Evolutionary conservation across 331 rosid species (phyloP).

Genomic region (Telfairia occidentalis): DNA sequence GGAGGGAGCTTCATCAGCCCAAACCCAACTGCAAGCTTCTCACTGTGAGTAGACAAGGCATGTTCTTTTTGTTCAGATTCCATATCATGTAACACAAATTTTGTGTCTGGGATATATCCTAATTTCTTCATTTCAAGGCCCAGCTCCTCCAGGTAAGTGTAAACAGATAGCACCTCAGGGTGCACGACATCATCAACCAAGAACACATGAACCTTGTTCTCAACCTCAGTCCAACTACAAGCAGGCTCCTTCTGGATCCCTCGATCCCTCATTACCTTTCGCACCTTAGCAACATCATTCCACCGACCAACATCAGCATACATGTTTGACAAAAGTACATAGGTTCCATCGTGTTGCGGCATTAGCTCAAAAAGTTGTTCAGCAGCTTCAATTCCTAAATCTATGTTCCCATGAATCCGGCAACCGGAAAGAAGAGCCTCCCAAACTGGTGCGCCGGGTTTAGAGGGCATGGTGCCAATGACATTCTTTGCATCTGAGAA

Average conservation of each 20-base stretch:
- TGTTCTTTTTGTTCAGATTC: slow-evolving; percentile 12
- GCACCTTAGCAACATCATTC: slow-evolving; percentile 18
- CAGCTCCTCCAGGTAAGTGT: slow-evolving; percentile 16
- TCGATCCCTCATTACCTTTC: slow-evolving; percentile 16
- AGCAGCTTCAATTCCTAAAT: slow-evolving; percentile 14
- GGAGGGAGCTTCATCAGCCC: slow-evolving; percentile 1
- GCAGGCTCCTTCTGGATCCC: slow-evolving; percentile 14
- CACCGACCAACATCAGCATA: slow-evolving; percentile 15
- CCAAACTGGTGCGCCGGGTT: slow-evolving; percentile 19
- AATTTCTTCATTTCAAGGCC: slow-evolving; percentile 24
- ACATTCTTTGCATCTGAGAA: slow-evolving; percentile 14
- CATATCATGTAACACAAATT: slow-evolving; percentile 22
- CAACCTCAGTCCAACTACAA: slow-evolving; percentile 6
- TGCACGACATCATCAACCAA: slow-evolving; percentile 10
- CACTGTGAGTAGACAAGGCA: slow-evolving; percentile 8
- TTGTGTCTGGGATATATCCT: slow-evolving; percentile 28
- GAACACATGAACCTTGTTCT: background rate
- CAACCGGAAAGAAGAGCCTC: slow-evolving; percentile 21
- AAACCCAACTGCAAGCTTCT: slow-evolving; percentile 2
- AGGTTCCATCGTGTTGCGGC: slow-evolving; percentile 16
- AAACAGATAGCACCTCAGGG: slow-evolving; percentile 20
- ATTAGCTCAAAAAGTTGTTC: slow-evolving; percentile 13
- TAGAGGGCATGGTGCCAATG: slow-evolving; percentile 14
- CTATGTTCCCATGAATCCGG: slow-evolving; percentile 17
- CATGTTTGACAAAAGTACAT: slow-evolving; percentile 18